Conservation (phyloP, 129 eudicot species). For the Saposhnikovia divaricata region DNA sequence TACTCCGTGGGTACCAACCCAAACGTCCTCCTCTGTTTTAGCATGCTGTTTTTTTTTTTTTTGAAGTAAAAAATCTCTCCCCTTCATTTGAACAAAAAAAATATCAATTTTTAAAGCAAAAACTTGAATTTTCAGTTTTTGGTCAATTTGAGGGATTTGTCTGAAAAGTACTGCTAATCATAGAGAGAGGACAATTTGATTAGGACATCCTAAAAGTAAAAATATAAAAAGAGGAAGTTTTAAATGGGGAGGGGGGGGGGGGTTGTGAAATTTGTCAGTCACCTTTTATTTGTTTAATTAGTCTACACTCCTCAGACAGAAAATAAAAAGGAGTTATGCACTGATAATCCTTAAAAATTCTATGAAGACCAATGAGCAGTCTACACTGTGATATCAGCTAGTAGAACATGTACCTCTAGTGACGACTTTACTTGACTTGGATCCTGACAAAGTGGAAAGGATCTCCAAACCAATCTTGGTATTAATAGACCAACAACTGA, state of each 20-base stretch:
- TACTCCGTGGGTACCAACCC: neutral
- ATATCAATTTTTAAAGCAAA: neutral
- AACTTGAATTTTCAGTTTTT: neutral
- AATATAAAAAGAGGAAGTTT: neutral
- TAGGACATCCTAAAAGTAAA: neutral
- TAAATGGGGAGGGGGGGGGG: neutral
- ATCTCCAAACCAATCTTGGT: constrained; percentile 49
- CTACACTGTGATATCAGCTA: neutral
- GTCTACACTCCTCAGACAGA: neutral
- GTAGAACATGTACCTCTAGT: constrained; percentile 42
- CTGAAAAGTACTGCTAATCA: neutral
- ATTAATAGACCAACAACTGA: constrained; percentile 77
- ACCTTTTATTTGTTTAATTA: neutral
- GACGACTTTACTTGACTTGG: constrained; percentile 31
- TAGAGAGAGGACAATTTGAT: neutral
- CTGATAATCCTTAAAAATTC: neutral
- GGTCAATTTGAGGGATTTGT: neutral
- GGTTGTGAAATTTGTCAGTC: neutral
- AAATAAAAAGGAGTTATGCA: neutral
- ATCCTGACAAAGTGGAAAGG: constrained; percentile 68
- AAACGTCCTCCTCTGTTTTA: neutral
- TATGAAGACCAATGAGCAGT: neutral
- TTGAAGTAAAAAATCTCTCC: neutral
- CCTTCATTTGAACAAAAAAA: neutral
- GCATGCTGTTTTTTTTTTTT: neutral